These are phyloP conservation scores for Trichoderma sp. DNA, from an alignment of 2,329 filamentous ascomycete genomes.

Conservation along the genomic window DNA sequence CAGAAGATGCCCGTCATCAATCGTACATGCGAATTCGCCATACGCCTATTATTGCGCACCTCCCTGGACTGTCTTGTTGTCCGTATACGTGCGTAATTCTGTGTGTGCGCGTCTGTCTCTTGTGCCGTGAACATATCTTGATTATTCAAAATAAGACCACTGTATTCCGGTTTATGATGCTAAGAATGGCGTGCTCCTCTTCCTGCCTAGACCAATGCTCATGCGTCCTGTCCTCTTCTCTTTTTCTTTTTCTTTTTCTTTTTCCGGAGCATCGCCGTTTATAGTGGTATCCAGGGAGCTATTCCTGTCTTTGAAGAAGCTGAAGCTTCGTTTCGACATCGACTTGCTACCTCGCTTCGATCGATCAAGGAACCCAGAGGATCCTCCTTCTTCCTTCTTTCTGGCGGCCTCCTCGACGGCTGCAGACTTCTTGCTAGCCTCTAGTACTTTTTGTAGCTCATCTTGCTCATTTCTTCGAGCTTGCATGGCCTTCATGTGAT, in stretches of 20 bases:
- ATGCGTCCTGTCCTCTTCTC: constrained; percentile 64
- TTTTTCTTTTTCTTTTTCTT: constrained; percentile 56
- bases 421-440: constrained; percentile 67
- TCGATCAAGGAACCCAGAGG: constrained; percentile 61
- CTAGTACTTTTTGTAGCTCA: constrained; percentile 65
- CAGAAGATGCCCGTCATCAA: constrained; percentile 28
- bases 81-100: neutral
- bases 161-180: constrained; percentile 35
- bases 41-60: constrained; percentile 22
- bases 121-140: neutral
- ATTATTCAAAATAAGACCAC: constrained; percentile 24
- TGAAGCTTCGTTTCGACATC: constrained; percentile 75
- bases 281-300: constrained; percentile 38
- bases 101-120: neutral
- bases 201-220: constrained; percentile 67
- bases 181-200: constrained; percentile 65
- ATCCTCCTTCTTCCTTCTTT: constrained; percentile 46
- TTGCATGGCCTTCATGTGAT: constrained; percentile 58
- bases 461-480: constrained; percentile 60
- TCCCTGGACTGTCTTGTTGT: neutral
- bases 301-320: constrained; percentile 61
- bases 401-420: constrained; percentile 54
- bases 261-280: constrained; percentile 43
- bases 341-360: constrained; percentile 76
- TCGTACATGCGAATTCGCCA: constrained; percentile 30